Conservation (phyloP, 1,284 basidiomycete species). For the Kwoniella shivajii region DNA sequence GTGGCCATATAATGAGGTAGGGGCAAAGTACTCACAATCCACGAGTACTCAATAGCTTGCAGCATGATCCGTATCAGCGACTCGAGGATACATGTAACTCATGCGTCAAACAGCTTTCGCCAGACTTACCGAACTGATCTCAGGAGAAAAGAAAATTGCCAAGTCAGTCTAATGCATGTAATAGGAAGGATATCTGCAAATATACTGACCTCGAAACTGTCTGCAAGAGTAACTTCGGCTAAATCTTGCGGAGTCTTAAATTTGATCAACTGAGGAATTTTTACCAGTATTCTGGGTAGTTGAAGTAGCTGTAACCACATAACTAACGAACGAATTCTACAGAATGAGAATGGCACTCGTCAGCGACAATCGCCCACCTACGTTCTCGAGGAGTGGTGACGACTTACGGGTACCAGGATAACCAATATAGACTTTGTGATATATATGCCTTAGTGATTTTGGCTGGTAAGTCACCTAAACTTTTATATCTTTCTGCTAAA, state of each 20-base stretch:
- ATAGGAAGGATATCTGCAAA: background rate
- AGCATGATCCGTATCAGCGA: too few species aligned
- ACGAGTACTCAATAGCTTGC: constrained; percentile 39
- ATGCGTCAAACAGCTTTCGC: background rate
- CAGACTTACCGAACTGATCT: constrained; percentile 15
- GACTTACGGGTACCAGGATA: constrained; percentile 46
- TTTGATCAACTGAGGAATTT: constrained; percentile 13
- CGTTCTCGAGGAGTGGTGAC: background rate
- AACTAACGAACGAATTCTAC: constrained; percentile 32
- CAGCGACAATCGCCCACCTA: background rate
- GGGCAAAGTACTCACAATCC: constrained; percentile 25
- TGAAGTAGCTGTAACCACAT: constrained; percentile 34
- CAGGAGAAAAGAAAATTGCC: background rate
- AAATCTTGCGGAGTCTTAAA: constrained; percentile 20
- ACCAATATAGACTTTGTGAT: constrained; percentile 41
- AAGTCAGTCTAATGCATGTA: background rate
- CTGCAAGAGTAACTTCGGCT: constrained; percentile 23
- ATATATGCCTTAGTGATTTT: constrained; percentile 44
- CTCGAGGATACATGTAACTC: background rate
- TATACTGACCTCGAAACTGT: constrained; percentile 31
- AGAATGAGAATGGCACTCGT: background rate
- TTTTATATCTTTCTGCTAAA: constrained; percentile 23
- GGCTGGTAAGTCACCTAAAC: constrained; percentile 32
- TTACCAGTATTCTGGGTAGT: constrained; percentile 28
- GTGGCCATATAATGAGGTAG: background rate